Conservation (phyloP, 306 rosid genomes). For the Chamaecrista fasciculata region DNA sequence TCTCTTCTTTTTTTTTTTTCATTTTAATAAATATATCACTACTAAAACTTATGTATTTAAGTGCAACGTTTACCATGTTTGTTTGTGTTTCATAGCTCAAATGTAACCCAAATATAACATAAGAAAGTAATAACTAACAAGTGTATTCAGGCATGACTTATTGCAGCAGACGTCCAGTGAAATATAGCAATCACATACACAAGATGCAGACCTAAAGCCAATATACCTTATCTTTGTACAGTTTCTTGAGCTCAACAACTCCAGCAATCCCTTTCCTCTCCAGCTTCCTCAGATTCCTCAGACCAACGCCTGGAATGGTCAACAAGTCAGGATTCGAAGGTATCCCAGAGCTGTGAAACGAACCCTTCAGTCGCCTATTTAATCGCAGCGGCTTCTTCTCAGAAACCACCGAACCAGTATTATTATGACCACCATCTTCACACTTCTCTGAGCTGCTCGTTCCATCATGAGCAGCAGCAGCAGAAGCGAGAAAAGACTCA, state of each 20-base stretch:
- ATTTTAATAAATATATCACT: no score
- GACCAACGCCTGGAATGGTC: slow-evolving; percentile 96
- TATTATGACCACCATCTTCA: slow-evolving; percentile 2
- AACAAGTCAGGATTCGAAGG: slow-evolving; percentile 75
- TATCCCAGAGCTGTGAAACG: slow-evolving; percentile 31
- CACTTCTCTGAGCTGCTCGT: slow-evolving; percentile 2
- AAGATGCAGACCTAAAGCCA: background rate
- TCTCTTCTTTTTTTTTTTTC: no score
- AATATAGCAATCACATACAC: background rate
- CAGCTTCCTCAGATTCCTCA: slow-evolving; percentile 82
- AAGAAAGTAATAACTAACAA: background rate
- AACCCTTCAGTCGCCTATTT: slow-evolving; percentile 56
- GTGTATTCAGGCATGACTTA: background rate
- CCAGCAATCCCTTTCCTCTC: slow-evolving; percentile 84
- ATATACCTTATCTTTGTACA: slow-evolving; percentile 84
- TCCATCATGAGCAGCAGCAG: slow-evolving; percentile 26
- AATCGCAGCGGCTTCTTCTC: slow-evolving; percentile 41
- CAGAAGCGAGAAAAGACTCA: slow-evolving; percentile 34
- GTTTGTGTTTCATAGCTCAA: no score
- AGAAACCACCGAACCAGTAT: background rate
- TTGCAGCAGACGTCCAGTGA: background rate
- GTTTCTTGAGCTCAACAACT: slow-evolving; percentile 79
- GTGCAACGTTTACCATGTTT: no score
- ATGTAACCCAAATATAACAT: background rate
- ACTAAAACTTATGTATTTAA: no score